Percentiles rank a stretch among this genome's conserved stretches.
phyloP scores from a whole-genome alignment of 208 protist species.

The Trypanosoma platydactyli region DNA sequence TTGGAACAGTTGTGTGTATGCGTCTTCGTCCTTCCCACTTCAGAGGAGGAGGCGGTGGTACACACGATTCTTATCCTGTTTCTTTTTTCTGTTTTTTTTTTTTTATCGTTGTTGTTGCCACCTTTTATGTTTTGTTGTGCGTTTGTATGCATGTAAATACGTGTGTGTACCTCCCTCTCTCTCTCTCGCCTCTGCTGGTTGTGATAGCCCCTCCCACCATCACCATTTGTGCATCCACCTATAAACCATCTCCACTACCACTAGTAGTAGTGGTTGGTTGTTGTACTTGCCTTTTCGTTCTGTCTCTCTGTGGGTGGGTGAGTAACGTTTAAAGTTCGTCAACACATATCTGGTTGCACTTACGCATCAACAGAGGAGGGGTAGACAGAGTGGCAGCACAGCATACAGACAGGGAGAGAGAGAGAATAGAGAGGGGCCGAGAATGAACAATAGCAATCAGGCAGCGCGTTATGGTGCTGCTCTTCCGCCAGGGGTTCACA shows the following conservation, averaged over 20 bases:
- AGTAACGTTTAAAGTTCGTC: too few species aligned
- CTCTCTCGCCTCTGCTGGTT: too few species aligned
- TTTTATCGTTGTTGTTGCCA: constrained; percentile 11
- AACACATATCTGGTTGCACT: too few species aligned
- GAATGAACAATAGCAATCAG: constrained; percentile 29
- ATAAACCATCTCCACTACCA: too few species aligned
- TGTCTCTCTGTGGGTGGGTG: not conserved
- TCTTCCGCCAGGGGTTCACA: constrained; percentile 17
- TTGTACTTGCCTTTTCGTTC: not conserved
- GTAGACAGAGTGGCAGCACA: not conserved
- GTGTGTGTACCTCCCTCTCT: too few species aligned
- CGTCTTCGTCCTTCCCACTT: too few species aligned
- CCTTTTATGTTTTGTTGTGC: constrained; percentile 7
- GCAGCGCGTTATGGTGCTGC: constrained; percentile 11
- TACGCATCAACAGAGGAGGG: too few species aligned
- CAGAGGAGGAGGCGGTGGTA: too few species aligned
- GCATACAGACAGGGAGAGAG: not conserved
- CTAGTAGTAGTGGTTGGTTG: too few species aligned
- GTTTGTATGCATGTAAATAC: too few species aligned
- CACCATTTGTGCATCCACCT: too few species aligned
- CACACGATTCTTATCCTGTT: not conserved
- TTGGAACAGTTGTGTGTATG: not conserved
- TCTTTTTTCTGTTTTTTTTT: constrained; percentile 6
- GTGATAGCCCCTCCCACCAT: too few species aligned
- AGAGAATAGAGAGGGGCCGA: not conserved